Base-by-base conservation (phyloP, 2,329 filamentous ascomycete species). In the Paraphaeosphaeria minitans region DNA sequence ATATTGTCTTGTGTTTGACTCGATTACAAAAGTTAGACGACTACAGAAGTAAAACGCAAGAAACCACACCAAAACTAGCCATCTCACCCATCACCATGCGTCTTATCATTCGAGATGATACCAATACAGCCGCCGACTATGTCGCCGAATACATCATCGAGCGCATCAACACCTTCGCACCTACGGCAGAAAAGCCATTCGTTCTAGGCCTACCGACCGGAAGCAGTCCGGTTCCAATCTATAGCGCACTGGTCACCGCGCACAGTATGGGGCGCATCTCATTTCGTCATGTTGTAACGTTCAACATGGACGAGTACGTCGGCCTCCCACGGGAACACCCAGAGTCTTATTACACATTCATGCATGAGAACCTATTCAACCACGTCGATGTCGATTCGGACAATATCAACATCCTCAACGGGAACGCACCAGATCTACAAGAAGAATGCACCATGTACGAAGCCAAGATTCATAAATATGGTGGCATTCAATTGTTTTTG, bases 221-320 rank as follows among this genome's bases (percentile, higher is more conserved):
- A 55, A 93, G 90, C 69, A 93, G 89, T 63, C 92, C 92, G 2
- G 84, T 93, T 60, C 83, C 86, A 52, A 87, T 95, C 64, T 95
- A 96, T 80, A 87, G 87, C 75, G 84, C 88, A 66, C 84, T 95
- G 27, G 91, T 95, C 50, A 78, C 85, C 68, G 85, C 84, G 72
- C 87, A 88, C 81, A 90, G 90, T 78, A 83, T 85, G 65, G 88
- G 88, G 69, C 79, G 91, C 73, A 88, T 96, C 70, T 94, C 91
- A 1, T 96, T 96, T 75, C 88, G 89, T 72, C 86, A 96, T 89
- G 91, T 96, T 70, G 85, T 95, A 72, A 95, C 92, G 27, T 96
- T 96, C 83, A 95, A 95, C 78, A 95, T 95, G 92, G 92, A 96
- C 78, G 92, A 96, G 79, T 96, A 95, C 72, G 90, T 95, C 65